These are phyloP conservation scores for Chondrostereum purpureum DNA, from an alignment of 1,284 basidiomycete species.

Conservation along the genomic window DNA sequence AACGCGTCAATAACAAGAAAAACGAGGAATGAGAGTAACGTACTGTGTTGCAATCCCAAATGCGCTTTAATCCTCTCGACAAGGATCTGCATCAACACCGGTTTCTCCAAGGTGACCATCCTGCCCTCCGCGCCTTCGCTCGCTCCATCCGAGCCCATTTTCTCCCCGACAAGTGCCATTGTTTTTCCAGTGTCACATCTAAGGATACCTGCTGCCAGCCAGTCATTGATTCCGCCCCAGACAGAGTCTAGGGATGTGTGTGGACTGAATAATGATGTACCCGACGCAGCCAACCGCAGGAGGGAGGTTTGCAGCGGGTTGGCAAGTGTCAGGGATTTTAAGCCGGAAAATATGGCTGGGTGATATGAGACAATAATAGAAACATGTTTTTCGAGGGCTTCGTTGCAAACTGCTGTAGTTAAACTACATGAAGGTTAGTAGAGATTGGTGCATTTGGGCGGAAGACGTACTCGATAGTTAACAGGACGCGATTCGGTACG, in stretches of 20 bases:
- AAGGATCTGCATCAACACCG: constrained; percentile 53
- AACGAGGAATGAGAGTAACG: no score
- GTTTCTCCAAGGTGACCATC: constrained; percentile 52
- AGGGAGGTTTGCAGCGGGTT: constrained; percentile 79
- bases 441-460: no score
- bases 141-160: constrained; percentile 24
- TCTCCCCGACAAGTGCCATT: constrained; percentile 32
- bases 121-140: constrained; percentile 64
- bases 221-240: constrained; percentile 82
- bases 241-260: constrained; percentile 85
- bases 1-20: no score
- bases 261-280: constrained; percentile 83
- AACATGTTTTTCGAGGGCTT: constrained; percentile 60
- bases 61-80: constrained; percentile 64
- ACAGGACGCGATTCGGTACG: constrained; percentile 58
- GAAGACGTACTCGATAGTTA: constrained; percentile 86
- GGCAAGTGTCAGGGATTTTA: constrained; percentile 72
- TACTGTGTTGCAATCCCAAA: constrained; percentile 57
- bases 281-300: constrained; percentile 71
- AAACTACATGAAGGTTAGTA: constrained; percentile 55
- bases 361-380: constrained; percentile 83
- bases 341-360: constrained; percentile 80
- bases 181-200: constrained; percentile 18
- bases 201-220: constrained; percentile 55
- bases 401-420: constrained; percentile 71